Percentiles rank a stretch among this genome's conserved stretches.
Conservation (phyloP, 371 early-diverging fungal genomes). For the Apophysomyces variabilis region DNA sequence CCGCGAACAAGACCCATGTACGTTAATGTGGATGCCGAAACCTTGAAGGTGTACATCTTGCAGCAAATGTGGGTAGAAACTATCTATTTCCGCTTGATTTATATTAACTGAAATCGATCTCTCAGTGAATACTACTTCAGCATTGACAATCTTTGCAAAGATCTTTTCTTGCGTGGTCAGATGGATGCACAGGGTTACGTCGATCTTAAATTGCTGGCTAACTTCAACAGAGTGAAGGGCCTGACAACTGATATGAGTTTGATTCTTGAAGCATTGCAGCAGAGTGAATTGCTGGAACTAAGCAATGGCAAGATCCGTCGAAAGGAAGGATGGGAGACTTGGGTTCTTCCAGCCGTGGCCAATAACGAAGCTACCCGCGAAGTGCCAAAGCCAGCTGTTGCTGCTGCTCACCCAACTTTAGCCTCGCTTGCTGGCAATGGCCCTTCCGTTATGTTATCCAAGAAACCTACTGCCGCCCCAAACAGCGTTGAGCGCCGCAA, state of each 20-base stretch:
- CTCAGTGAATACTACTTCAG: constrained; percentile 91
- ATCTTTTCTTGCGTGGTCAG: constrained; percentile 88
- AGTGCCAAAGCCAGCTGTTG: constrained; percentile 26
- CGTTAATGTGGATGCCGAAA: constrained; percentile 54
- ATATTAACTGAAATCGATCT: constrained; percentile 9
- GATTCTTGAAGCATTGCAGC: constrained; percentile 63
- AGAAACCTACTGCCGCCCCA: constrained; percentile 16
- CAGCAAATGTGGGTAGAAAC: constrained; percentile 59
- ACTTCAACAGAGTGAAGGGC: constrained; percentile 87
- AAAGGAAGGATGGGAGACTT: constrained; percentile 77
- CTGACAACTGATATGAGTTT: constrained; percentile 67
- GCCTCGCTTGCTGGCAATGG: constrained; percentile 44
- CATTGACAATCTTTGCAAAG: constrained; percentile 93
- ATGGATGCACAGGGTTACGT: constrained; percentile 88
- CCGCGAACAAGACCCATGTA: constrained; percentile 46
- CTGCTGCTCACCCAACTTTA: constrained; percentile 36
- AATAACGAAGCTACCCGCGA: constrained; percentile 10
- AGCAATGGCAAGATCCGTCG: constrained; percentile 66
- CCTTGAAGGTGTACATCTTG: constrained; percentile 60
- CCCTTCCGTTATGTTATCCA: constrained; percentile 6
- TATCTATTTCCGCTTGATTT: background rate
- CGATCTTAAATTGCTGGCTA: constrained; percentile 70
- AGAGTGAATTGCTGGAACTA: constrained; percentile 62
- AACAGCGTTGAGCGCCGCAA: constrained; percentile 34
- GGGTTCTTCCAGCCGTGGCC: constrained; percentile 56